Evolutionary conservation across 352 stramenopile species (phyloP).

Genomic region (Phytophthora nicotianae): DNA sequence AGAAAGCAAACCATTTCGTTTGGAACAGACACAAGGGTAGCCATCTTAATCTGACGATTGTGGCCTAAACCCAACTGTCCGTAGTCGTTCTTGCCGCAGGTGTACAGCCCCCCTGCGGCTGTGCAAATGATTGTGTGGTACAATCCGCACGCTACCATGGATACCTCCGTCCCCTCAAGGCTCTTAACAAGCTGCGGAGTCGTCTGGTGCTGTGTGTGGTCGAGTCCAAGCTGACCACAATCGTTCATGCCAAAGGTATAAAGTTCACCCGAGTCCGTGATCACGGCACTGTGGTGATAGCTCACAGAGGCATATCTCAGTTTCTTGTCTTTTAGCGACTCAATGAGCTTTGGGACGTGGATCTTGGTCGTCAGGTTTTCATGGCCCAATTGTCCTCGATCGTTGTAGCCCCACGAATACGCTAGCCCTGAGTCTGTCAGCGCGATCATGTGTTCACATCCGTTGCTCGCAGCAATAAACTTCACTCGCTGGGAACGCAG

Average conservation of each 20-base stretch:
- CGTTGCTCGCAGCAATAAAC: conserved; percentile 86
- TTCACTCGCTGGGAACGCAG: conserved; percentile 81
- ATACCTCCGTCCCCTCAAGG: conserved; percentile 72
- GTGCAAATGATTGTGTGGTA: conserved; percentile 89
- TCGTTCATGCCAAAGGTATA: conserved; percentile 92
- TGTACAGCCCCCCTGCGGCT: conserved; percentile 62
- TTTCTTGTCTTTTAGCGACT: conserved; percentile 86
- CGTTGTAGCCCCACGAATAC: conserved; percentile 91
- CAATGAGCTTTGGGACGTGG: conserved; percentile 83
- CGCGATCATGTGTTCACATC: conserved; percentile 89
- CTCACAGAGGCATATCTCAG: conserved; percentile 80
- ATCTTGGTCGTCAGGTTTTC: conserved; percentile 88
- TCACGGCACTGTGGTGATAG: conserved; percentile 85
- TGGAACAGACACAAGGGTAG: conserved; percentile 56
- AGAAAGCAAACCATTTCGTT: conserved; percentile 85
- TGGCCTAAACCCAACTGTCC: conserved; percentile 82
- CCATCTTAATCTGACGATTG: conserved; percentile 77
- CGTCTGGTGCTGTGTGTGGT: conserved; percentile 81
- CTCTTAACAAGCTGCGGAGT: conserved; percentile 78
- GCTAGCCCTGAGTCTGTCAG: conserved; percentile 79
- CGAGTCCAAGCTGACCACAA: conserved; percentile 83
- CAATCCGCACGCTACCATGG: conserved; percentile 80
- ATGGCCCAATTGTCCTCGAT: conserved; percentile 85
- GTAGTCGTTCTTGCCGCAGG: conserved; percentile 91
- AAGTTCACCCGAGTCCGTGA: conserved; percentile 75